These are phyloP conservation scores for Boletus coccyginus DNA, from an alignment of 768 basidiomycete genomes.

Conservation along the genomic window DNA sequence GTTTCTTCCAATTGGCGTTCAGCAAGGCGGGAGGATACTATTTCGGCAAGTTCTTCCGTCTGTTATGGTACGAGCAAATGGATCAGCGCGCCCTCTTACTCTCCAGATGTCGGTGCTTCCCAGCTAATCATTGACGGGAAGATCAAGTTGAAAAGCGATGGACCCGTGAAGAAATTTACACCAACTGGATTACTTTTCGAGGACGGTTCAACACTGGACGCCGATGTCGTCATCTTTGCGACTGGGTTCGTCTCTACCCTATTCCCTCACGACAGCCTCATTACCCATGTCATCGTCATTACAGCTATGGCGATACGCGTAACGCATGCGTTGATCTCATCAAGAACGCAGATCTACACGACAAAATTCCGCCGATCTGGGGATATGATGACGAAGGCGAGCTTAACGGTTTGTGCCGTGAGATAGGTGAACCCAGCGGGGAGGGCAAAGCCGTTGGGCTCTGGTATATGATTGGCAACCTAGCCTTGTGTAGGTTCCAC, in stretches of 20 bases:
- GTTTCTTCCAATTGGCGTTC: conserved; percentile 48
- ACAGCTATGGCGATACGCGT: conserved; percentile 23
- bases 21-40: conserved; percentile 63
- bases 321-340: conserved; percentile 16
- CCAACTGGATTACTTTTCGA: conserved; percentile 22
- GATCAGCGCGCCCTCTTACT: background rate
- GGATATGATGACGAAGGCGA: conserved; percentile 34
- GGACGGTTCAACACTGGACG: conserved; percentile 38
- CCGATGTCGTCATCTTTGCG: conserved; percentile 39
- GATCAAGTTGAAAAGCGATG: conserved; percentile 41
- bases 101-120: conserved; percentile 39
- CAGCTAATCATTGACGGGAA: conserved; percentile 43
- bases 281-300: background rate
- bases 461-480: conserved; percentile 64
- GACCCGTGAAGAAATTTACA: conserved; percentile 34
- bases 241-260: conserved; percentile 24
- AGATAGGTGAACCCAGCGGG: conserved; percentile 40
- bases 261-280: background rate
- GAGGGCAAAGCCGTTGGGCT: conserved; percentile 27
- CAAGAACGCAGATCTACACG: conserved; percentile 18
- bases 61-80: background rate
- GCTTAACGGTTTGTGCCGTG: conserved; percentile 35
- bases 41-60: conserved; percentile 41
- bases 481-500: conserved; percentile 62
- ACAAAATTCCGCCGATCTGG: conserved; percentile 26